Evolutionary conservation across 169 alveolate species (phyloP), one percentile per base, ranked within the genome.

Genomic region (Cryptosporidium canis): DNA sequence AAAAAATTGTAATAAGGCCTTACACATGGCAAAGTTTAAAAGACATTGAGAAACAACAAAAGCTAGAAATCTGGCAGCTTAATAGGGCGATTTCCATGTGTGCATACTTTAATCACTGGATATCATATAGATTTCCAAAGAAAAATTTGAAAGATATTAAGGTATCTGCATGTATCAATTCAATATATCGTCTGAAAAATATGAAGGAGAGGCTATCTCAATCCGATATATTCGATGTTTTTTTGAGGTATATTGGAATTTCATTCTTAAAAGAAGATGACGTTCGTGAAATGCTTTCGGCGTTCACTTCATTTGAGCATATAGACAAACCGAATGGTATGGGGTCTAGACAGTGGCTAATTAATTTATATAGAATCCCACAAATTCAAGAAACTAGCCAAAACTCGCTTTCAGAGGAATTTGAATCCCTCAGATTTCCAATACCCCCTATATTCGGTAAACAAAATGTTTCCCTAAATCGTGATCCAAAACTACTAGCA

Each of bases 81-180:
- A 77, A 77, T 12, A 35, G 87, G 8, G 70, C 87, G 11, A 58
- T 77, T 14, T 77, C 87, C 7, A 77, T 77, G 87, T 77, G 87
- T 24, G 72, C 87, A 58, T 77, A 41, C 41, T 77, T 77, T 77
- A 77, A 77, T 39, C 72, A 77, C 27, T 77, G 87, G 87, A 45
- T 77, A 35, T 55, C 70, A n/a, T 41, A 58, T 31, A 58, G 43
- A 7, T 77, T 58, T 58, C 51, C 87, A 3, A 55, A 31, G 12
- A 77, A 14, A 43, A 35, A 56, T 24, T 6, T 18, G 9, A 61
- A 41, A 41, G 77, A 55, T 2, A 29, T 77, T 61, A 29, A 58
- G 29, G 77, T 45, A 24, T 58, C 58, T 21, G 31, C 24, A 3
- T 77, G 87, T 18, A 53, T 77, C 18, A 58, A 58, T 58, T 56